Evolutionary conservation across 805 yeast genomes (phyloP), one percentile per base, ranked within the genome.

Genomic region (Metschnikowia shivogae): DNA sequence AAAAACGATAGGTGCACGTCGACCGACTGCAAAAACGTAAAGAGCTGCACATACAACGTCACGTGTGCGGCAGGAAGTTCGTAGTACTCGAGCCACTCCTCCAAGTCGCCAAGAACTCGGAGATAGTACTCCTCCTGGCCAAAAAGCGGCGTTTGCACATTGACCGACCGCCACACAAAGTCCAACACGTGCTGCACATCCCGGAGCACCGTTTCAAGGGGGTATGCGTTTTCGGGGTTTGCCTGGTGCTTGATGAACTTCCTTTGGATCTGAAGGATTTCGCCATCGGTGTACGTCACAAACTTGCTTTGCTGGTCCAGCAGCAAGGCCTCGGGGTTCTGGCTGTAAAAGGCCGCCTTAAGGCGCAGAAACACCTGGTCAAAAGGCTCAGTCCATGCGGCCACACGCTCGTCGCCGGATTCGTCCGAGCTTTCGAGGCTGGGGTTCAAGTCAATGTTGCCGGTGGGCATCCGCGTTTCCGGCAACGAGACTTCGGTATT

Each of bases 81-180:
- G 19, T 69, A 69, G 47, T 63, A 60, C 11, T 67, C 73, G 7
- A 82, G 52, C 53, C 77, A 84, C 50, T 84, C 90, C 39, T 80
- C 73, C 26, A 84, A 56, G 49, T 84, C 89, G 40, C 85, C 88
- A 39, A 87, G 77, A 2, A 86, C 71, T 34, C 74, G 72, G 20
- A 87, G 65, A 13, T 84, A 61, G 53, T 83, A 84, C 42, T 80
- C 80, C 0, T 76, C 68, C 59, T 84, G 90, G 0, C 86, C 87
- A 56, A 77, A 78, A 7, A 65, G 52, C n/a, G 41, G 45, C 13
- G 50, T 53, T 28, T 58, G 43, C 26, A 50, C 50, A 28, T 54
- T 47, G 2, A 84, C 68, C 0, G 89, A 80, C 44, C 73, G 75
- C 87, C 88, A 82, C 5, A 86, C 62, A 34, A 86, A 67, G 38